A percentile compares a stretch with the other conserved stretches of the same genome.
phyloP scores from a whole-genome alignment of 176 grass and related monocot genomes.

The Triticum turgidum region DNA sequence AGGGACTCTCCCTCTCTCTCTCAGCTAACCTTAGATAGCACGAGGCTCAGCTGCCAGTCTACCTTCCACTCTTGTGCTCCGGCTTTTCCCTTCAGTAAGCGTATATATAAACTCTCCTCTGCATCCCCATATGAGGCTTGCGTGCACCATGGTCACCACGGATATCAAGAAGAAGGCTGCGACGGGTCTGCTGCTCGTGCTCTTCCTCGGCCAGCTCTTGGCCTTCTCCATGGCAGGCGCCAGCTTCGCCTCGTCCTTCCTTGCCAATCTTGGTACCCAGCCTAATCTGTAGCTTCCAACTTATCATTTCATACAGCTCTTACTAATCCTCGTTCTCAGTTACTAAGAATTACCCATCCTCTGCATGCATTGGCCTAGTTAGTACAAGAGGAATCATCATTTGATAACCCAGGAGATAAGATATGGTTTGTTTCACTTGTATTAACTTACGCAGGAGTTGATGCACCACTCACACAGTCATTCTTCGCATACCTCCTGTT shows the following conservation, averaged over 20 bases:
- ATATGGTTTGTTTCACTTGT: background rate
- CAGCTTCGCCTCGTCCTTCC: conserved; percentile 69
- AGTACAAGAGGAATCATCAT: background rate
- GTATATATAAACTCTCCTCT: conserved; percentile 19
- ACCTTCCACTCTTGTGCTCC: conserved; percentile 14
- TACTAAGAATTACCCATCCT: background rate
- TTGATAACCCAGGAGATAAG: background rate
- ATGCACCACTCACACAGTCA: conserved; percentile 76
- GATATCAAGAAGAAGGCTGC: conserved; percentile 44
- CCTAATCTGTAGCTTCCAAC: background rate
- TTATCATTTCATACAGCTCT: background rate
- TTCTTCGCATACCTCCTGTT: conserved; percentile 70
- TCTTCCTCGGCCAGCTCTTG: conserved; percentile 73
- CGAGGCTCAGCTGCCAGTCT: conserved; percentile 22
- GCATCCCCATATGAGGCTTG: conserved; percentile 8
- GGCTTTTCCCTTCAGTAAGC: background rate
- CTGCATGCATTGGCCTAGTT: background rate
- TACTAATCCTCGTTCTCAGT: background rate
- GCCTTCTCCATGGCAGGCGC: conserved; percentile 67
- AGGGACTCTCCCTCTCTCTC: background rate
- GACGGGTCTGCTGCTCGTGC: conserved; percentile 46
- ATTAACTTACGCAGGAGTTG: conserved; percentile 41
- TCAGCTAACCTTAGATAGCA: conserved; percentile 26
- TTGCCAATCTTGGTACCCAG: conserved; percentile 60
- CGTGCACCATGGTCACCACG: conserved; percentile 1